Conservation (phyloP, 2,329 filamentous ascomycete genomes). For the Gaeumannomyces sp. region DNA sequence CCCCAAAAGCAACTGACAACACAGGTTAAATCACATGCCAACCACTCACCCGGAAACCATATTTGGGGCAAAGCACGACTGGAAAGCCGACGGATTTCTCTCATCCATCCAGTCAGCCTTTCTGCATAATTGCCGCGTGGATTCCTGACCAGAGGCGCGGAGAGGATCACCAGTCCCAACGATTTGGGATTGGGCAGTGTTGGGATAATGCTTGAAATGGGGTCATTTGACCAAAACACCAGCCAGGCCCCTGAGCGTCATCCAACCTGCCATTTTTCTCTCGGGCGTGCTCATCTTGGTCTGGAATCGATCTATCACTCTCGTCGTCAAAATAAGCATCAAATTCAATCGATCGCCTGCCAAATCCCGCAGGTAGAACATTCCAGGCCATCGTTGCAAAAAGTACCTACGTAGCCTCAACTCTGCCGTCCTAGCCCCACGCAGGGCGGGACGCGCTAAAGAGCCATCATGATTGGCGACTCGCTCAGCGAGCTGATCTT, state of each 20-base stretch:
- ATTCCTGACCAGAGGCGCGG: not conserved
- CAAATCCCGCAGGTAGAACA: not conserved
- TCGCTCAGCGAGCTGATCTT: constrained; percentile 33
- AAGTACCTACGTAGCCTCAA: not conserved
- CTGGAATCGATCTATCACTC: not conserved
- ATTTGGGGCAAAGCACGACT: too few species aligned
- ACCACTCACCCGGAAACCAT: not conserved
- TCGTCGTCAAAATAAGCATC: not conserved
- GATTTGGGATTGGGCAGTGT: not conserved
- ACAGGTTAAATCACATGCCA: not conserved
- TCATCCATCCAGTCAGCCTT: too few species aligned
- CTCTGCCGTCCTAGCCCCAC: not conserved
- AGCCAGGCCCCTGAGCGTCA: too few species aligned
- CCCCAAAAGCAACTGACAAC: not conserved
- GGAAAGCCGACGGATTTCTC: too few species aligned
- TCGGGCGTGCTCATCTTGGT: not conserved
- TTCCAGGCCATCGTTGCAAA: too few species aligned
- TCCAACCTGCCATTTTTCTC: not conserved
- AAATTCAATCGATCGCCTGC: not conserved
- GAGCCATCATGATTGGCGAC: constrained; percentile 22
- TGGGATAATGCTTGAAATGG: not conserved
- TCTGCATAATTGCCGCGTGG: not conserved
- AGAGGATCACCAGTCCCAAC: not conserved
- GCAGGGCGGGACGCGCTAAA: not conserved
- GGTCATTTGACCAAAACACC: not conserved